A percentile compares a stretch with the other conserved stretches of the same genome.
These are phyloP conservation scores for Coprinellus aureogranulatus DNA, from an alignment of 768 basidiomycete species.

Conservation along the genomic window DNA sequence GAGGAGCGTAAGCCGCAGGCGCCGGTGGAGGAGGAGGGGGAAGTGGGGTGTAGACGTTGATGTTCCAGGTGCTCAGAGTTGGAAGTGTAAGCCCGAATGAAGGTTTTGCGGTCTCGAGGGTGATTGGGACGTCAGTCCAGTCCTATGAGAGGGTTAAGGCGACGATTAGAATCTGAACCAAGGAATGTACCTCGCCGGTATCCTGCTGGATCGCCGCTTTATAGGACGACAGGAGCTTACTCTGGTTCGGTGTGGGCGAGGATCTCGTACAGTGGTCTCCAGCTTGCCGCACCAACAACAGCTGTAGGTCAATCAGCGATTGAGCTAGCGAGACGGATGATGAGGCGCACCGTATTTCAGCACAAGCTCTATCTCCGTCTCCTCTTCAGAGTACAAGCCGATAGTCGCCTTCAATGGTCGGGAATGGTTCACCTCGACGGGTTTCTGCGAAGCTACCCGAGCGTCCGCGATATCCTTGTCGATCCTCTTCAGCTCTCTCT, in stretches of 20 bases:
- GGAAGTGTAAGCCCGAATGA: slow-evolving; percentile 39
- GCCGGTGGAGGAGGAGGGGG: background rate
- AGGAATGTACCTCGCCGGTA: slow-evolving; percentile 37
- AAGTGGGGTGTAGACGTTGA: slow-evolving; percentile 23
- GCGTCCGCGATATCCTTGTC: slow-evolving; percentile 23
- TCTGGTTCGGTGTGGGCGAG: slow-evolving; percentile 38
- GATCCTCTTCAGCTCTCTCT: slow-evolving; percentile 22
- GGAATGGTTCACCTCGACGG: slow-evolving; percentile 9
- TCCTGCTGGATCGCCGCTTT: slow-evolving; percentile 39
- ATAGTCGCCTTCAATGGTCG: slow-evolving; percentile 26
- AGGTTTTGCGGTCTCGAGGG: slow-evolving; percentile 42
- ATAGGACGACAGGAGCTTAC: slow-evolving; percentile 36
- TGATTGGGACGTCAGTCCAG: slow-evolving; percentile 41
- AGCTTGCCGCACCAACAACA: slow-evolving; percentile 31
- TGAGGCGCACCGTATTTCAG: slow-evolving; percentile 36
- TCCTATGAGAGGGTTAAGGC: slow-evolving; percentile 20
- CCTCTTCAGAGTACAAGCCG: slow-evolving; percentile 33
- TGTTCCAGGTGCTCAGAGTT: slow-evolving; percentile 33
- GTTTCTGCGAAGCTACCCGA: slow-evolving; percentile 2
- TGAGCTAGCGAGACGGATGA: background rate
- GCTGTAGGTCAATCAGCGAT: slow-evolving; percentile 20
- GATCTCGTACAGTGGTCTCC: slow-evolving; percentile 41
- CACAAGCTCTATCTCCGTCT: slow-evolving; percentile 34
- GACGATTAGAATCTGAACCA: background rate
- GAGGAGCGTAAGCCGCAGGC: background rate